Base-by-base conservation (phyloP, 306 rosid species). In the Acacia melanoxylon region DNA sequence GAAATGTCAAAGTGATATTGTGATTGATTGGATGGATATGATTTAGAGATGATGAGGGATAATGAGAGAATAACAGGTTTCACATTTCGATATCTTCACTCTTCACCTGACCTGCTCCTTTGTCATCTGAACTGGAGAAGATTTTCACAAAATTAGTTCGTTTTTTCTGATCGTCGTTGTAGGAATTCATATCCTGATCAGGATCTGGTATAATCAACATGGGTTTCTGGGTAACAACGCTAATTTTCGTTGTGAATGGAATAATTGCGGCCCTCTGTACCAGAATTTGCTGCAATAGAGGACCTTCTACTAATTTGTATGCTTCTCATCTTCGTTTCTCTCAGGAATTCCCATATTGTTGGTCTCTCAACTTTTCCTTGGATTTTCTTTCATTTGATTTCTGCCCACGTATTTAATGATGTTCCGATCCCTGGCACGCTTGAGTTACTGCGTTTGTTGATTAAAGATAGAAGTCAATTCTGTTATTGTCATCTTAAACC, bases 241-340 rank as follows among this genome's bases (percentile, higher is more conserved):
- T 92, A 76, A 92, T 94, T 77, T 94, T 92, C 83, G 49, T 42
- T 54, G 90, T 88, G 84, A 77, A 90, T 86, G 98, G 97, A 29
- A 85, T 94, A 83, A 94, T 92, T 80, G 93, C 89, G 10, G 87
- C 91, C 75, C 85, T 94, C 33, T 92, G 93, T 83, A 84, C 92
- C 86, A 88, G 92, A 87, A 90, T 94, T 84, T 94, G 98, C 85
- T 90, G 91, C 86, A 90, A 89, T 46, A 85, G 86, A 88, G 98
- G 98, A 74, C 88, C 98, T 83, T 90, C 98, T 65, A 66, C 94
- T 63, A 94, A 94, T 88, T 74, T 94, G 98, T 94, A 88, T 63
- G 76, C 69, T 74, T 62, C 73, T 14, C 4, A 37, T 46, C 76
- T 56, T 27, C 77, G 9, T 68, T 67, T 63, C 41, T 65, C 7